Percentiles rank a stretch among this genome's conserved stretches.
phyloP scores from a whole-genome alignment of 2,329 filamentous ascomycete genomes.

The Ophiostoma australiae region DNA sequence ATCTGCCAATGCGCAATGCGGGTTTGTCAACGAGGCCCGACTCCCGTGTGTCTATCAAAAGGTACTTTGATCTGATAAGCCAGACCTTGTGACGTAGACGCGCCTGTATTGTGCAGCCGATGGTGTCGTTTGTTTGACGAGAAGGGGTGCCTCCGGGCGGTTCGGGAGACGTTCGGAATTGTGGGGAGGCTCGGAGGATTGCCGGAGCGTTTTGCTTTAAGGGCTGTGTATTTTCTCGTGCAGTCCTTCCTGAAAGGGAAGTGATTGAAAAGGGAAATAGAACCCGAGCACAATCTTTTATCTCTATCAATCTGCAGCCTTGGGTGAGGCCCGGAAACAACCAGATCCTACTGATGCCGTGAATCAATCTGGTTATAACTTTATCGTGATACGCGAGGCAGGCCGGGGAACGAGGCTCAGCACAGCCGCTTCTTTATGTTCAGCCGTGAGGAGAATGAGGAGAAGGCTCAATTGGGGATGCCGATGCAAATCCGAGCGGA shows the following conservation, averaged over 20 bases:
- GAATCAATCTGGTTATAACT: not conserved
- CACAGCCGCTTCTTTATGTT: not conserved
- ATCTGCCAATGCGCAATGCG: not conserved
- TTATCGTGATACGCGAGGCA: not conserved
- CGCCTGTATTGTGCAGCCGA: not conserved
- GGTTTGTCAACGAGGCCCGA: not conserved
- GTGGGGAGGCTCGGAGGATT: conserved; percentile 11
- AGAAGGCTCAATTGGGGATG: conserved; percentile 21
- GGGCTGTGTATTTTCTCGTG: not conserved
- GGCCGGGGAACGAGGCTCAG: conserved; percentile 1
- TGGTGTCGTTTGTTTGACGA: not conserved
- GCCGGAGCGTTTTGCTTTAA: not conserved
- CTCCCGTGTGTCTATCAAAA: not conserved
- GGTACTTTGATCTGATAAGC: conserved; percentile 1
- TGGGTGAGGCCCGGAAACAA: not conserved
- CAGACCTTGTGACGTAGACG: not conserved
- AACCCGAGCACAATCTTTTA: not conserved
- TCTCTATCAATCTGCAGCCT: not conserved
- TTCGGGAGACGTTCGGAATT: conserved; percentile 13
- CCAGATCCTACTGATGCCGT: not conserved
- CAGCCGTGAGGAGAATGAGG: conserved; percentile 5
- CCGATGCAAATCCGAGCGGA: conserved; percentile 29
- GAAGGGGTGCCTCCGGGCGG: not conserved
- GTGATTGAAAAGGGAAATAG: not conserved
- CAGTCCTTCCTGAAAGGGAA: not conserved